Percentiles rank a stretch among this genome's conserved stretches.
Evolutionary conservation across 73 alveolate species (phyloP).

Genomic region (Paramecium pentaurelia): DNA sequence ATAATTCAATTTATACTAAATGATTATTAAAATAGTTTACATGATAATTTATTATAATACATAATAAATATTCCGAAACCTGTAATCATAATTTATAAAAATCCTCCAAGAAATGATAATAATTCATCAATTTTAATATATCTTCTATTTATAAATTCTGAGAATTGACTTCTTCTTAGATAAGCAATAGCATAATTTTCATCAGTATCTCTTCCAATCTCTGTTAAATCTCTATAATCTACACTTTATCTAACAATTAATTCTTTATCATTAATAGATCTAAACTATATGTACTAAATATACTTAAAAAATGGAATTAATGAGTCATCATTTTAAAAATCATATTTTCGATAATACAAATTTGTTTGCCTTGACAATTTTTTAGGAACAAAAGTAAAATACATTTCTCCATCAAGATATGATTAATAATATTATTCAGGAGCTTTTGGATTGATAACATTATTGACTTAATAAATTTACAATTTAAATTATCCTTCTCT

Average conservation of each 20-base stretch:
- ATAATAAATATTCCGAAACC: background rate
- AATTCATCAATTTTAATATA: background rate
- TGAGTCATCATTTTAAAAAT: background rate
- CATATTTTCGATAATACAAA: background rate
- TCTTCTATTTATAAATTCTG: background rate
- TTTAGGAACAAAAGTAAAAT: conserved; percentile 9
- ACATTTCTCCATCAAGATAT: conserved; percentile 26
- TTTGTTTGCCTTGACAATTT: background rate
- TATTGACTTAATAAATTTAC: background rate
- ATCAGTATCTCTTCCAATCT: background rate
- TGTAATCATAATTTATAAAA: background rate
- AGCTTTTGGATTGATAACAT: background rate
- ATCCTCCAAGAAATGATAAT: conserved; percentile 3
- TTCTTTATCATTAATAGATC: background rate
- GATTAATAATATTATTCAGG: background rate
- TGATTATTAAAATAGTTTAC: background rate
- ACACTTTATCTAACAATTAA: background rate
- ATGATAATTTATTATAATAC: background rate
- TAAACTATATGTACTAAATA: background rate
- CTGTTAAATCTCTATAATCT: conserved; percentile 23
- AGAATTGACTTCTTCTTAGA: conserved; percentile 15
- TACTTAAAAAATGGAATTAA: background rate
- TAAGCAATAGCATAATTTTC: background rate
- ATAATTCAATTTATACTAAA: background rate
- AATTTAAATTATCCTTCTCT: background rate